A percentile compares a stretch with the other conserved stretches of the same genome.
Conservation (phyloP, 2,329 filamentous ascomycete genomes). For the Aspergillus sp. region DNA sequence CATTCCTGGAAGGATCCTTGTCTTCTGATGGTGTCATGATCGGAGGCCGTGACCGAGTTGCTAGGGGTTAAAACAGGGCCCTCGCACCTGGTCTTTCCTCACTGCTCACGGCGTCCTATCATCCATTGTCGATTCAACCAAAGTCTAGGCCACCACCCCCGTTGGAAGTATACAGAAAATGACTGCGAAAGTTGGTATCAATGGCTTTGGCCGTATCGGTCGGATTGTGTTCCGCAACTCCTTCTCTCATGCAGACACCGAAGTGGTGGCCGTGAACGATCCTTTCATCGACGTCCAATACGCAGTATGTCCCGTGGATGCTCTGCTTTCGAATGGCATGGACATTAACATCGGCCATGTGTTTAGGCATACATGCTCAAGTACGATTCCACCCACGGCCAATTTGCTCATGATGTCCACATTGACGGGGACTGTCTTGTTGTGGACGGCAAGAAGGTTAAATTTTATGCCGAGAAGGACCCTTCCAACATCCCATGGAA, state of each 20-base stretch:
- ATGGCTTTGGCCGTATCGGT: constrained; percentile 99
- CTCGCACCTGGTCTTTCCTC: no score
- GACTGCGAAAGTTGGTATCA: constrained; percentile 77
- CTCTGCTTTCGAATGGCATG: background rate
- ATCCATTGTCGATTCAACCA: no score
- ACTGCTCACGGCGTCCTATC: no score
- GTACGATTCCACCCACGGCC: constrained; percentile 96
- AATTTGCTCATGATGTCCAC: constrained; percentile 91
- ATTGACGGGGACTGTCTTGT: constrained; percentile 70
- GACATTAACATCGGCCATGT: constrained; percentile 1
- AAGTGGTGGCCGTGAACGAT: constrained; percentile 97
- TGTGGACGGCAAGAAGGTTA: constrained; percentile 92
- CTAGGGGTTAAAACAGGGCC: no score
- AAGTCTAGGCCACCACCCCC: no score
- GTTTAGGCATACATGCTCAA: constrained; percentile 96
- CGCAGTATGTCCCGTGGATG: constrained; percentile 68
- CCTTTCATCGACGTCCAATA: constrained; percentile 98
- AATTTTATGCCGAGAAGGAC: constrained; percentile 92
- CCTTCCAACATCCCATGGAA: constrained; percentile 90
- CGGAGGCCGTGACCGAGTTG: no score
- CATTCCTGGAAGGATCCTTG: no score
- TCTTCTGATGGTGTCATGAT: no score
- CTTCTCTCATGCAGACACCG: constrained; percentile 64
- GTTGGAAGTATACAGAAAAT: no score
- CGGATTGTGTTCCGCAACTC: constrained; percentile 62